Evolutionary conservation across 805 yeast genomes (phyloP).

Genomic region (Lipomyces lipofer): DNA sequence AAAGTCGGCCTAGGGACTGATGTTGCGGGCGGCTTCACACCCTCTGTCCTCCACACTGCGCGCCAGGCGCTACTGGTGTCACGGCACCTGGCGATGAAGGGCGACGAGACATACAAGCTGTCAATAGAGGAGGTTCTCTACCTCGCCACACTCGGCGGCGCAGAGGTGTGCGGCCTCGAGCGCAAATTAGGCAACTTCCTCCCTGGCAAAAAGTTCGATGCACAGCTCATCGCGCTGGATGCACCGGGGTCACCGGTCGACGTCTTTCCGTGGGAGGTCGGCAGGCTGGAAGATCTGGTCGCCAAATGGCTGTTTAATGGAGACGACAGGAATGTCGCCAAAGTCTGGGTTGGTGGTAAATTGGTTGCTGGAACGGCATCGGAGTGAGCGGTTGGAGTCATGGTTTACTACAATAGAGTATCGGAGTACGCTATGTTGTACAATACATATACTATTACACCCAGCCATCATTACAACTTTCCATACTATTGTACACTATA

Average conservation of each 20-base stretch:
- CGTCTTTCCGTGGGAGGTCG: conserved; percentile 60
- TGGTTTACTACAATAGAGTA: too few species aligned
- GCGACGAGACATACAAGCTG: conserved; percentile 51
- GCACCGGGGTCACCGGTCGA: conserved; percentile 60
- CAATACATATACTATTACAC: too few species aligned
- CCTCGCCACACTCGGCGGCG: conserved; percentile 89
- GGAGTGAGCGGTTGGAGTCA: too few species aligned
- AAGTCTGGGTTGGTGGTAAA: conserved; percentile 83
- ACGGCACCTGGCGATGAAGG: conserved; percentile 64
- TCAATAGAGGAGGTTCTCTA: conserved; percentile 70
- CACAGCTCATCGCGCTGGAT: conserved; percentile 69
- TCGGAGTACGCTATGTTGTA: too few species aligned
- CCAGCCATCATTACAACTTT: too few species aligned
- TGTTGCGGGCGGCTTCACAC: conserved; percentile 73
- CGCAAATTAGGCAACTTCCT: conserved; percentile 66
- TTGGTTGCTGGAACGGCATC: conserved; percentile 50
- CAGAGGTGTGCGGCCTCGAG: conserved; percentile 64
- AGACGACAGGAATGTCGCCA: conserved; percentile 82
- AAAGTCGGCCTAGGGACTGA: conserved; percentile 84
- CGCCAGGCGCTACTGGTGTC: conserved; percentile 73
- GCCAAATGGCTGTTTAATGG: conserved; percentile 93
- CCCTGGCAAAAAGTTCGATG: conserved; percentile 80
- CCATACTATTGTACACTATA: not conserved
- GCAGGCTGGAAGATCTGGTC: conserved; percentile 56
- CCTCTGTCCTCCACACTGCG: conserved; percentile 63